phyloP scores from a whole-genome alignment of 2,329 filamentous ascomycete genomes.

The Hawksworthiomyces lignivorus region DNA sequence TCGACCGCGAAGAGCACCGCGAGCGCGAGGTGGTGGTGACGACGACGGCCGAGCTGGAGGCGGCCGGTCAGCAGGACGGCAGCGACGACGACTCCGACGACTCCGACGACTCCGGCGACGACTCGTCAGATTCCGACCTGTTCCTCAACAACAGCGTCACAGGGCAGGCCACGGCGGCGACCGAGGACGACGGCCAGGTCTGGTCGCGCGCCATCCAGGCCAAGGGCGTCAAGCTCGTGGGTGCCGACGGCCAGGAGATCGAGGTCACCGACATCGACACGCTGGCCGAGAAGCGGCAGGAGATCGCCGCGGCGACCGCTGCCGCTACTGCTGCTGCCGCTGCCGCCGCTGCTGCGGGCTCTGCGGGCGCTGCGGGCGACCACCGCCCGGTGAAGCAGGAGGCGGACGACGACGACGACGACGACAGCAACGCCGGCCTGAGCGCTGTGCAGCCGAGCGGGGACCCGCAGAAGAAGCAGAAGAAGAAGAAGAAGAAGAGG shows the following conservation, averaged over 20 bases:
- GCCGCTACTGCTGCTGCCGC: neutral
- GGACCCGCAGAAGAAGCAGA: neutral
- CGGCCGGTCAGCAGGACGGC: constrained; percentile 31
- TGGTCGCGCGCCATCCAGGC: constrained; percentile 34
- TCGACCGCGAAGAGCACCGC: constrained; percentile 46
- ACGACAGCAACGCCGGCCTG: constrained; percentile 7
- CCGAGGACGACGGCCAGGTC: constrained; percentile 28
- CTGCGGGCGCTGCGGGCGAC: too few species aligned
- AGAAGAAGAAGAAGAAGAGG: constrained; percentile 21
- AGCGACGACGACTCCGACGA: neutral
- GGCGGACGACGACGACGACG: constrained; percentile 16
- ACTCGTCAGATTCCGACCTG: constrained; percentile 17
- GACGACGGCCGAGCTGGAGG: constrained; percentile 50
- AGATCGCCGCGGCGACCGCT: constrained; percentile 8
- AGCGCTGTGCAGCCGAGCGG: constrained; percentile 6
- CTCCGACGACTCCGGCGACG: constrained; percentile 27
- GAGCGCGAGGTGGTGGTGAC: constrained; percentile 46
- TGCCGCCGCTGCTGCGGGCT: too few species aligned
- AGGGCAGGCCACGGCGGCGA: constrained; percentile 6
- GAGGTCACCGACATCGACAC: constrained; percentile 31
- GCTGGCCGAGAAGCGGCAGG: constrained; percentile 20
- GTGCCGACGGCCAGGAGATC: constrained; percentile 31
- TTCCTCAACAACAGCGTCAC: constrained; percentile 15
- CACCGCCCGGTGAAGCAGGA: constrained; percentile 10
- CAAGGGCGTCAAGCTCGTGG: constrained; percentile 32